Percentiles rank a stretch among this genome's conserved stretches.
Conservation (phyloP, 257 asterid species). For the Salvia splendens region DNA sequence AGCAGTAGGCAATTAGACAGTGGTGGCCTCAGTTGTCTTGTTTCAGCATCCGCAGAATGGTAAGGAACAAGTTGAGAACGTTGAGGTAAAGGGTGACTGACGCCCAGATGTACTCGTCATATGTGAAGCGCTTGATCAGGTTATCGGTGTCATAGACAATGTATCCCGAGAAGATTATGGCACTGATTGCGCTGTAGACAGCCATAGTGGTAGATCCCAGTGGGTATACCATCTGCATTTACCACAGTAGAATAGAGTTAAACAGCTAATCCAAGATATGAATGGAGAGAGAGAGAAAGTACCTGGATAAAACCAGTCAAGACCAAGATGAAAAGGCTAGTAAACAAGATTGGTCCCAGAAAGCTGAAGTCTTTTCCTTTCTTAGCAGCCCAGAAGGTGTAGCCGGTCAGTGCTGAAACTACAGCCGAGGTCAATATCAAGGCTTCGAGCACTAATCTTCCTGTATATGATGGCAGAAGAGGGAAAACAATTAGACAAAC, state of each 20-base stretch:
- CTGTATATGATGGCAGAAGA: conserved; percentile 41
- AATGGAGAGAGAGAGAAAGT: background rate
- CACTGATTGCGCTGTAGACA: conserved; percentile 74
- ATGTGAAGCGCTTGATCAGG: conserved; percentile 93
- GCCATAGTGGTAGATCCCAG: conserved; percentile 76
- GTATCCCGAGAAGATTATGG: conserved; percentile 91
- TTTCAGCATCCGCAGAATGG: conserved; percentile 84
- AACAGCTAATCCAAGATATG: conserved; percentile 16
- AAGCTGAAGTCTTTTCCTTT: conserved; percentile 97
- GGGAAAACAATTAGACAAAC: conserved; percentile 24
- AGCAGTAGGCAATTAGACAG: conserved; percentile 6
- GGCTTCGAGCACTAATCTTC: conserved; percentile 90
- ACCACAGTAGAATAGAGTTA: conserved; percentile 17
- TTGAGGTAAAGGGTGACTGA: conserved; percentile 93
- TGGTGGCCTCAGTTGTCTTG: conserved; percentile 62
- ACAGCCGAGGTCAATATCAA: conserved; percentile 92
- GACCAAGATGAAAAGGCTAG: conserved; percentile 77
- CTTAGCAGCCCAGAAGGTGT: conserved; percentile 99
- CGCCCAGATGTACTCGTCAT: conserved; percentile 98
- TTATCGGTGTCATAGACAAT: conserved; percentile 84
- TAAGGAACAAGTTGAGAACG: conserved; percentile 91
- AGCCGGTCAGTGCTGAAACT: conserved; percentile 79
- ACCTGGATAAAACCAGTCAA: conserved; percentile 93
- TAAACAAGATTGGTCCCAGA: conserved; percentile 92
- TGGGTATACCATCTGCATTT: conserved; percentile 81